Conservation (phyloP, 805 yeast genomes). For the Candida verbasci region DNA sequence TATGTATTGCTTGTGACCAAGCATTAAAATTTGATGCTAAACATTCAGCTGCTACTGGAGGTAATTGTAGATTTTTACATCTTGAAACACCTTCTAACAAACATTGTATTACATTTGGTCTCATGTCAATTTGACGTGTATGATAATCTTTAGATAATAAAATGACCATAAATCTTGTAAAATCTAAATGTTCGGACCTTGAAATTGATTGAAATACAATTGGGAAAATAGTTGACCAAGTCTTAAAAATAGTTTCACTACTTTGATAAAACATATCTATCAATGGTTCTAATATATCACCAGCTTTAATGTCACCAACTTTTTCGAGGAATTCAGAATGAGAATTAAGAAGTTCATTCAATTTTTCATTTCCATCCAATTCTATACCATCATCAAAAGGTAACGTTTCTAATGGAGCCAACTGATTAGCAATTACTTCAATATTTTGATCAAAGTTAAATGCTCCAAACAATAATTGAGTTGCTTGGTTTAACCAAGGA, state of each 20-base stretch:
- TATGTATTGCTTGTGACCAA: conserved; percentile 84
- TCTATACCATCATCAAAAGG: conserved; percentile 23
- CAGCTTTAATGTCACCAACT: conserved; percentile 40
- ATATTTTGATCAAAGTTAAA: conserved; percentile 51
- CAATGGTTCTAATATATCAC: conserved; percentile 65
- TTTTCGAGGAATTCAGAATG: conserved; percentile 29
- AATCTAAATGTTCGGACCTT: conserved; percentile 75
- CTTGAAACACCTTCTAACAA: conserved; percentile 77
- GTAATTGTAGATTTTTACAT: conserved; percentile 71
- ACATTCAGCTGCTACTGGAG: conserved; percentile 90
- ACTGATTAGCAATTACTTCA: conserved; percentile 45
- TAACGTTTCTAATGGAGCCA: conserved; percentile 50
- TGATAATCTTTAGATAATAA: conserved; percentile 88
- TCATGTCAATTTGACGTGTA: conserved; percentile 77
- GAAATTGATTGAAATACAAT: conserved; percentile 71
- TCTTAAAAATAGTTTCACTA: conserved; percentile 68
- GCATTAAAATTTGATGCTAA: conserved; percentile 82
- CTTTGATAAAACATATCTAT: conserved; percentile 79
- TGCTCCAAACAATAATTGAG: conserved; percentile 79
- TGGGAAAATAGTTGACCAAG: conserved; percentile 86
- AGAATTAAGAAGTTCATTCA: conserved; percentile 18
- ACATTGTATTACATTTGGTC: conserved; percentile 84
- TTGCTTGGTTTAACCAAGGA: conserved; percentile 92
- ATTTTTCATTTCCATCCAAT: conserved; percentile 10
- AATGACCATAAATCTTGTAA: conserved; percentile 74